Evolutionary conservation across 192 early-diverging fungal genomes (phyloP), one percentile per base, ranked within the genome.

Genomic region (Rhizophlyctis rosea): DNA sequence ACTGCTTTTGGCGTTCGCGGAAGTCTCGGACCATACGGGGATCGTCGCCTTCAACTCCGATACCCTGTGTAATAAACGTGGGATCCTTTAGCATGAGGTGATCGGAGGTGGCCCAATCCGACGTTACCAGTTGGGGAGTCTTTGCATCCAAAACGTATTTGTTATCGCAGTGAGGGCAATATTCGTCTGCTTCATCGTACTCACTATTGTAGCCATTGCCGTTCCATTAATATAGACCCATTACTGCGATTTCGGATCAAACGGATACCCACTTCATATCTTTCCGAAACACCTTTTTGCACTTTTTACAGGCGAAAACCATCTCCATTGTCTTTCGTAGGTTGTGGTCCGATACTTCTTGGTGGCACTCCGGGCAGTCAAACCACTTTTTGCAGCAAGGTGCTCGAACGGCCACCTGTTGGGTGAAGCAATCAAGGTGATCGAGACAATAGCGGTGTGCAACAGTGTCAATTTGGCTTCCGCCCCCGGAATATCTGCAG

Each of bases 81-180:
- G n/a, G n/a, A n/a, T n/a, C n/a, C n/a, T n/a, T n/a, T n/a, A n/a
- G n/a, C n/a, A n/a, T n/a, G n/a, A n/a, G n/a, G n/a, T n/a, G n/a
- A n/a, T n/a, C n/a, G n/a, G n/a, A n/a, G n/a, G n/a, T n/a, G n/a
- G n/a, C n/a, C n/a, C n/a, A n/a, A n/a, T n/a, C n/a, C n/a, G n/a
- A n/a, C n/a, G n/a, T n/a, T 65, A 78, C 88, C 64, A 92, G 87
- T 39, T 83, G 77, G 2, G 94, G 94, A 0, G 86, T 92, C 66
- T 93, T 87, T 18, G 96, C 96, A 24, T 95, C 93, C 39, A 98
- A 67, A 48, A 98, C 87, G 64, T 88, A 98, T 57, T 97, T 90
- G 81, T 98, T 98, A 69, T 97, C 96, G 78, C 96, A 98, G 65
- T 96, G 87, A 33, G 96, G 96, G 66, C 96, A 98, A 76, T 86